These are phyloP conservation scores for Ascochyta koolunga DNA, from an alignment of 2,329 filamentous ascomycete species.

Conservation along the genomic window DNA sequence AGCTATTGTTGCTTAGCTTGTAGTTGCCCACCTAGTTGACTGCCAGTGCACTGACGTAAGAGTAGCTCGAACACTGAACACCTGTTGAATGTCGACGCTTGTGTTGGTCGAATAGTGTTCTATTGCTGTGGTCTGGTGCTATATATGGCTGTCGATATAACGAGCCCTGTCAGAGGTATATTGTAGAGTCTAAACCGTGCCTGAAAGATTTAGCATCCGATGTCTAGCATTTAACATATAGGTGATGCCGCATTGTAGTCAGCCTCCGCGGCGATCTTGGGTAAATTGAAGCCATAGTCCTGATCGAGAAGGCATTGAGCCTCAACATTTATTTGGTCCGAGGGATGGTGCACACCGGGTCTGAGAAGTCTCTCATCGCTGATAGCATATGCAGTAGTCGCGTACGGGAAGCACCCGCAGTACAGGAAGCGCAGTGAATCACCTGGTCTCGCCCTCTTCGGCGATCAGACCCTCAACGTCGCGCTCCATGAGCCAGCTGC, in stretches of 20 bases:
- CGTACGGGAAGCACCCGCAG: background rate
- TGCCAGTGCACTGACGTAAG: background rate
- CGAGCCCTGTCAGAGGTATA: background rate
- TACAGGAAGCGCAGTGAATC: constrained; percentile 3
- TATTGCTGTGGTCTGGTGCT: background rate
- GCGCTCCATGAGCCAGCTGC: constrained; percentile 73
- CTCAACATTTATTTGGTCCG: background rate
- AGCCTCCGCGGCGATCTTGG: constrained; percentile 6
- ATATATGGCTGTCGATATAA: background rate
- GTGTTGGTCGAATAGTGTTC: background rate
- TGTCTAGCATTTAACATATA: background rate
- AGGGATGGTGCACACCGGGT: background rate
- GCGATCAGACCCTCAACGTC: constrained; percentile 74
- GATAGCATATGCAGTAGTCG: background rate
- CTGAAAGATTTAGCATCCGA: background rate
- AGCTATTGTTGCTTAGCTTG: background rate
- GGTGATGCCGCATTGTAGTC: background rate
- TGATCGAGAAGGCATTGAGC: background rate
- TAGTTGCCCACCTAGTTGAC: background rate
- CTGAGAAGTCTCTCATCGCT: background rate
- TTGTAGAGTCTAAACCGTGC: background rate
- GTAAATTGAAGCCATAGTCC: background rate
- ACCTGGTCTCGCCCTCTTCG: constrained; percentile 39
- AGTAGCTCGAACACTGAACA: background rate
- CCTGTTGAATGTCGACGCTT: background rate